These are phyloP conservation scores for Dunaliella primolecta DNA, from an alignment of 139 green algal species.

Conservation along the genomic window DNA sequence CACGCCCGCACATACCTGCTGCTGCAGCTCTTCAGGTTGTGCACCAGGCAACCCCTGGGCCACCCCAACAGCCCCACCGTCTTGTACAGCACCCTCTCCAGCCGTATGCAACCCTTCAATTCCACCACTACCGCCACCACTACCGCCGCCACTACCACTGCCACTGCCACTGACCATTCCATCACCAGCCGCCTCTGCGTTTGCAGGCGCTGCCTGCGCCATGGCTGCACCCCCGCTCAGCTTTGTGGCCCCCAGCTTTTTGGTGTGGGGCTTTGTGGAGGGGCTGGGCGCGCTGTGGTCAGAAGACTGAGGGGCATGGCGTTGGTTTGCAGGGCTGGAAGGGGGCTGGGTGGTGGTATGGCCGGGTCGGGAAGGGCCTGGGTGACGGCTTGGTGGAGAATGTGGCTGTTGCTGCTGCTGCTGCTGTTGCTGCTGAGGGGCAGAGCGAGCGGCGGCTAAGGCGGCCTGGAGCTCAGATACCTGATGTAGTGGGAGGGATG, in stretches of 20 bases:
- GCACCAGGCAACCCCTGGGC: too few relatives aligned
- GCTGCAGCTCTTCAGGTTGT: not conserved
- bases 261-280: not conserved
- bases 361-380: not conserved
- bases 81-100: not conserved
- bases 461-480: not conserved
- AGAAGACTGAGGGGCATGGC: too few relatives aligned
- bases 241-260: not conserved
- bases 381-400: not conserved
- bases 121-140: not conserved
- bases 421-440: not conserved
- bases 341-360: too few relatives aligned
- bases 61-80: too few relatives aligned
- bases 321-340: too few relatives aligned
- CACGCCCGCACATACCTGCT: not conserved
- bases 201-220: not conserved
- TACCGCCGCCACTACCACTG: not conserved
- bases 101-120: not conserved
- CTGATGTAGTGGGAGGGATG: not conserved
- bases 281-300: too few relatives aligned
- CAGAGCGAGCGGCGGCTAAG: not conserved
- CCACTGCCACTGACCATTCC: not conserved
- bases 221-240: not conserved
- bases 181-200: not conserved
- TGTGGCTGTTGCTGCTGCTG: too few relatives aligned